Conservation (phyloP, 2,329 filamentous ascomycete genomes). For the Exophiala aquamarina region DNA sequence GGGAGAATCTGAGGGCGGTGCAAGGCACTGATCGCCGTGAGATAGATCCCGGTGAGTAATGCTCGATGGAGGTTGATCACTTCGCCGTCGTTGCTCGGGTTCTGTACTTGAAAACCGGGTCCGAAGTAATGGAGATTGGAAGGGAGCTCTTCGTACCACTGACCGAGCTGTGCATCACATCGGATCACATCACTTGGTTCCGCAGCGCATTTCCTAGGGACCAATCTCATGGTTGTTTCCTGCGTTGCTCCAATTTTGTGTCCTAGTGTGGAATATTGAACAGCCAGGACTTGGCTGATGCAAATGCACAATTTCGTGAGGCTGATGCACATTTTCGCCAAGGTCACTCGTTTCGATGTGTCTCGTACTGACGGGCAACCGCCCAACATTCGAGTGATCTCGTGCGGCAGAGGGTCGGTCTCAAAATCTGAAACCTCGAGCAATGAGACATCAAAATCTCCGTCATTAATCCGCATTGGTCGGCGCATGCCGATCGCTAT, state of each 20-base stretch:
- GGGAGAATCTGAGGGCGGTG: constrained; percentile 90
- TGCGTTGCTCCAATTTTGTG: constrained; percentile 72
- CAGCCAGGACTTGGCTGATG: constrained; percentile 83
- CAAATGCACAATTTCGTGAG: constrained; percentile 87
- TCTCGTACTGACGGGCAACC: constrained; percentile 73
- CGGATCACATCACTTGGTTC: constrained; percentile 75
- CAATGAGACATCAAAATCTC: constrained; percentile 94
- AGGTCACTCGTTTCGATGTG: constrained; percentile 68
- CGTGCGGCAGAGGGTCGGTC: constrained; percentile 65
- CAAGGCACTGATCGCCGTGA: constrained; percentile 85
- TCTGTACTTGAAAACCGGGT: constrained; percentile 54
- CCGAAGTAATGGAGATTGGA: constrained; percentile 66
- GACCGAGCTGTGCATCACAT: constrained; percentile 76
- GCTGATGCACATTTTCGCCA: constrained; percentile 86
- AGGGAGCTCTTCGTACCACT: constrained; percentile 74
- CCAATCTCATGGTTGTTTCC: constrained; percentile 81
- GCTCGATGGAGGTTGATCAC: constrained; percentile 70
- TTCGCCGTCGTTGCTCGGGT: constrained; percentile 56
- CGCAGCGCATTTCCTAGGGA: constrained; percentile 83
- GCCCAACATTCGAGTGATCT: constrained; percentile 65
- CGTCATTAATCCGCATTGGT: constrained; percentile 86
- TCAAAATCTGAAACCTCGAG: constrained; percentile 83
- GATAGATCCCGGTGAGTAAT: constrained; percentile 91
- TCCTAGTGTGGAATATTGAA: constrained; percentile 89
- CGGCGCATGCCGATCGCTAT: constrained; percentile 92